Base-by-base conservation (phyloP, 257 asterid genomes). In the Anisodus tanguticus region DNA sequence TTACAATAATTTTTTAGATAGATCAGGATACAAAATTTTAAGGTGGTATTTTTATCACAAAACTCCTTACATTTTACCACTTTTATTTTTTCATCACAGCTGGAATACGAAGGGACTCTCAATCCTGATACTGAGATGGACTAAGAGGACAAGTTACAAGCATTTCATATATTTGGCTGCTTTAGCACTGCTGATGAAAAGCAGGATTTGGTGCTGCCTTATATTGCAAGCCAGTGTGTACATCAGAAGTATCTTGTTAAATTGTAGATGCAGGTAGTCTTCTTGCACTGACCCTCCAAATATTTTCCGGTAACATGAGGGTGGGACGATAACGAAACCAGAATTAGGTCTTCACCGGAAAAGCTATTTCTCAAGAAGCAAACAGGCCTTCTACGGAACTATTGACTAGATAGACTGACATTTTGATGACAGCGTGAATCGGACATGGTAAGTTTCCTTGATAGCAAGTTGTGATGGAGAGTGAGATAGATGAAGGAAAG, bases 51-150 rank as follows among this genome's bases (percentile, higher is more conserved):
- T 22, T 49, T 11, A 47, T 49, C 10, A 5, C 74, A 57, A 57
- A 57, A 11, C 37, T 62, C 15, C 31, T 39, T 54, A 77, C 22
- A 26, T 41, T 51, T 45, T 53, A 13, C 64, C 64, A 26, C 11
- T 9, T 26, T 76, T 53, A 7, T 54, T 76, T 9, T 31, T 26
- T 77, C 5, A 80, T 62, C 88, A 89, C 94, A 95, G 98, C 90
- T 90, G 81, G 94, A 91, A 84, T 93, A 83, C 22, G 91, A 77
- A 89, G 78, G 95, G 85, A 88, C 86, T 66, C 82, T 76, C 72
- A 80, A 91, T 84, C 91, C 94, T 70, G 92, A 92, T 82, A 82
- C 51, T 15, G 81, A 87, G 84, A 91, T 91, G 95, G 85, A 84
- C 62, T 89, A 72, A 84, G 79, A 51, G 19, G 64, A 53, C 43